These are phyloP conservation scores for Lyophyllum decastes DNA, from an alignment of 768 basidiomycete genomes.

Conservation along the genomic window DNA sequence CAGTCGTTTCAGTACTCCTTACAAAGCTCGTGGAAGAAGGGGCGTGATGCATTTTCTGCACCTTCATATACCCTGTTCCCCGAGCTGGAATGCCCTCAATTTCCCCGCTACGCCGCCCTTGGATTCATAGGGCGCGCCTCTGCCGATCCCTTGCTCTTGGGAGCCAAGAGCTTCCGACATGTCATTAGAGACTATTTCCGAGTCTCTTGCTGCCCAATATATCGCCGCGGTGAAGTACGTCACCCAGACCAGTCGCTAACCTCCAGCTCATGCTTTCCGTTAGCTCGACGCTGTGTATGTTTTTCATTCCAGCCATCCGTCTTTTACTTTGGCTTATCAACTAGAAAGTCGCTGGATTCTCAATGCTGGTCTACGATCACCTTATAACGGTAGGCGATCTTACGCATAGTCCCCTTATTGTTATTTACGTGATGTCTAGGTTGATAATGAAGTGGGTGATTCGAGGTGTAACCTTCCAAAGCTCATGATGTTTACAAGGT, in stretches of 20 bases:
- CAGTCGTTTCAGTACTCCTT: not conserved
- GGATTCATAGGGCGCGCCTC: not conserved
- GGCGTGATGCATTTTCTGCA: not conserved
- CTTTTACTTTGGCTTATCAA: not conserved
- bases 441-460: slow-evolving; percentile 10
- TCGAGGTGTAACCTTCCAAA: not conserved
- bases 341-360: slow-evolving; percentile 10
- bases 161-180: not conserved
- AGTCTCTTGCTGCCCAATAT: not conserved
- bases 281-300: slow-evolving; percentile 11
- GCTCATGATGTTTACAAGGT: slow-evolving; percentile 3
- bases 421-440: not conserved
- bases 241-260: not conserved
- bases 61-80: not conserved
- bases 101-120: not conserved
- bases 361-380: slow-evolving; percentile 14
- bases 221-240: slow-evolving; percentile 3
- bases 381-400: slow-evolving; percentile 8
- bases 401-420: not conserved
- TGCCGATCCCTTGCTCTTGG: not conserved
- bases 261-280: not conserved
- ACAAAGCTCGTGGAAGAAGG: not conserved
- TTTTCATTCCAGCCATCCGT: not conserved
- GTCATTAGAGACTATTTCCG: not conserved
- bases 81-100: not conserved